phyloP scores from a whole-genome alignment of 345 rosid species.

The Acer campestre region DNA sequence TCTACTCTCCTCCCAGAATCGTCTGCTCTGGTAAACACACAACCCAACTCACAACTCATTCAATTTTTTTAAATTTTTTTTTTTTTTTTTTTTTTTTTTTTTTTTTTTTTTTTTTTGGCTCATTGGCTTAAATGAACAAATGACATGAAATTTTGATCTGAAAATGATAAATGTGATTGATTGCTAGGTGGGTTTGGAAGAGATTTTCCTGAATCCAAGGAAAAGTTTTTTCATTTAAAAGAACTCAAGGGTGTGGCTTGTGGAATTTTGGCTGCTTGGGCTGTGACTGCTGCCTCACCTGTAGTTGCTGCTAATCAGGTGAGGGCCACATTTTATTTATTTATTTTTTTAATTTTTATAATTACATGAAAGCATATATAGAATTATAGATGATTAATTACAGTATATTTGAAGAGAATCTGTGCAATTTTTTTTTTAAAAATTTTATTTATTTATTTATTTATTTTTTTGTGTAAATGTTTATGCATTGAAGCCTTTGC shows the following conservation, averaged over 20 bases:
- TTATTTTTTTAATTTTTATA: background rate
- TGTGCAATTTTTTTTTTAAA: too few relatives aligned
- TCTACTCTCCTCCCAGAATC: slow-evolving; percentile 33
- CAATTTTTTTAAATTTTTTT: background rate
- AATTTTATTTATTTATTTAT: too few relatives aligned
- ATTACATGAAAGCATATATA: background rate
- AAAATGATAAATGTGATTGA: slow-evolving; percentile 9
- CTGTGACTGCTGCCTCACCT: slow-evolving; percentile 71
- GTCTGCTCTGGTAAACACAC: slow-evolving; percentile 52
- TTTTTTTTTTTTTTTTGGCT: background rate
- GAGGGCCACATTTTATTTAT: background rate
- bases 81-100: too few relatives aligned
- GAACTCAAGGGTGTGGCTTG: slow-evolving; percentile 63
- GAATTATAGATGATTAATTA: background rate
- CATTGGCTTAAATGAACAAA: background rate
- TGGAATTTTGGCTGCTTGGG: slow-evolving; percentile 70
- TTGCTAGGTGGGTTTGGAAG: slow-evolving; percentile 27
- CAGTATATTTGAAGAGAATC: background rate
- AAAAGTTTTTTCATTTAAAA: slow-evolving; percentile 40
- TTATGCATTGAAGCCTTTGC: background rate
- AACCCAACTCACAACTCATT: background rate
- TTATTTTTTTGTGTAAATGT: background rate
- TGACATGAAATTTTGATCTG: background rate
- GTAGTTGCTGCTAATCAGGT: slow-evolving; percentile 86
- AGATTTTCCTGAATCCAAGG: slow-evolving; percentile 31